Conservation (phyloP, 2,329 filamentous ascomycete genomes). For the Xylaria sp. region DNA sequence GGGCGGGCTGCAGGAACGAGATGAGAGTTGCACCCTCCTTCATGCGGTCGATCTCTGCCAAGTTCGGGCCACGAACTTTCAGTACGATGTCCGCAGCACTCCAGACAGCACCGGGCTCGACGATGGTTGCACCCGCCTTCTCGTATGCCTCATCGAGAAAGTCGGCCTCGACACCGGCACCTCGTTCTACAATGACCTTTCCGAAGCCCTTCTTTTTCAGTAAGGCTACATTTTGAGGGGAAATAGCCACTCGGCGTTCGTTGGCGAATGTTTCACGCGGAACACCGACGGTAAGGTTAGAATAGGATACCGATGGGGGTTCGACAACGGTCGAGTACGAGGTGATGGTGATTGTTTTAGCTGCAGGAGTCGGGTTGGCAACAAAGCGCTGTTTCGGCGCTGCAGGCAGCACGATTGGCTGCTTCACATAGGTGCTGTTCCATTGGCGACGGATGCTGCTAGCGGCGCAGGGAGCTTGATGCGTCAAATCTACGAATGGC, state of each 20-base stretch:
- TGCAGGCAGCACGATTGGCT: conserved; percentile 47
- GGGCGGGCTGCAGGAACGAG: conserved; percentile 83
- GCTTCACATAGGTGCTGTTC: conserved; percentile 46
- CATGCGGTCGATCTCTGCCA: conserved; percentile 75
- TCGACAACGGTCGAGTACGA: conserved; percentile 49
- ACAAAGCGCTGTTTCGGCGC: conserved; percentile 41
- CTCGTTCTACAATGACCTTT: conserved; percentile 80
- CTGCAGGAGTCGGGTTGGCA: conserved; percentile 36
- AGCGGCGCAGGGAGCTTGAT: conserved; percentile 35
- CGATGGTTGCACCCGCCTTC: conserved; percentile 79
- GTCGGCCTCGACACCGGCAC: conserved; percentile 80
- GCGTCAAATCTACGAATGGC: conserved; percentile 43
- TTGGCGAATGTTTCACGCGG: conserved; percentile 81
- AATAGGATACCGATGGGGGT: conserved; percentile 69
- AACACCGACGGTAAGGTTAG: conserved; percentile 78
- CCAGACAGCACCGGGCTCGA: conserved; percentile 77
- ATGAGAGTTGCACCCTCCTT: conserved; percentile 78
- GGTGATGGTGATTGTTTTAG: conserved; percentile 42
- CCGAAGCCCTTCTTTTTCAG: conserved; percentile 87
- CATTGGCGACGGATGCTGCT: conserved; percentile 43
- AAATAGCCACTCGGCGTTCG: conserved; percentile 85
- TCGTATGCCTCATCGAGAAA: conserved; percentile 82
- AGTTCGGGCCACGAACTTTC: conserved; percentile 81
- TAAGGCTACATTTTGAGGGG: conserved; percentile 82
- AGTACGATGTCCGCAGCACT: conserved; percentile 79